phyloP scores from a whole-genome alignment of 257 asterid genomes.

The Petunia secreta region DNA sequence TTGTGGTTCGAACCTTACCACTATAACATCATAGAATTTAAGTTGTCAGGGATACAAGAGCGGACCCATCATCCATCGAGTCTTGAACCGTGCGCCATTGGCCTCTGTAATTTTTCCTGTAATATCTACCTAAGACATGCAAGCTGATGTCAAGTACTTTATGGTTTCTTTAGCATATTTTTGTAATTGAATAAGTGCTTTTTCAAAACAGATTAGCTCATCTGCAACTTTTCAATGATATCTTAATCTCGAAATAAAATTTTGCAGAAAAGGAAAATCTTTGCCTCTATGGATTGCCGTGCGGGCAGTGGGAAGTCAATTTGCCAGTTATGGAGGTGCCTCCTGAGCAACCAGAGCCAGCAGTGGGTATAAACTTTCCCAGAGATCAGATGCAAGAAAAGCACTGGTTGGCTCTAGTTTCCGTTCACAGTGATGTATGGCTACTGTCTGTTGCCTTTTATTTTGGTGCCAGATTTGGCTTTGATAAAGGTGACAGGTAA shows the following conservation, averaged over 20 bases:
- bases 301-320: slow-evolving; percentile 50
- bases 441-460: slow-evolving; percentile 49
- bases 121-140: slow-evolving; percentile 13
- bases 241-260: slow-evolving; percentile 13
- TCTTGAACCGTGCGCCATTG: too few relatives aligned
- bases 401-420: slow-evolving; percentile 55
- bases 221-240: slow-evolving; percentile 3
- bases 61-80: too few relatives aligned
- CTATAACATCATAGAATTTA: too few relatives aligned
- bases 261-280: slow-evolving; percentile 48
- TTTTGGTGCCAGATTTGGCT: slow-evolving; percentile 56
- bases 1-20: too few relatives aligned
- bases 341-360: slow-evolving; percentile 60
- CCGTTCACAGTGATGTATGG: slow-evolving; percentile 56
- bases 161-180: not conserved
- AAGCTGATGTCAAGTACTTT: slow-evolving; percentile 12
- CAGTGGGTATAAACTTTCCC: slow-evolving; percentile 52
- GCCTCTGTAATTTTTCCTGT: not conserved
- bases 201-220: not conserved
- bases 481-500: slow-evolving; percentile 49
- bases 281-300: slow-evolving; percentile 49
- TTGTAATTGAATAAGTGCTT: slow-evolving; percentile 1
- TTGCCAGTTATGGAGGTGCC: slow-evolving; percentile 57
- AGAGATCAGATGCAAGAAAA: slow-evolving; percentile 56
- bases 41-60: too few relatives aligned